A percentile compares a stretch with the other conserved stretches of the same genome.
Conservation (phyloP, 805 yeast species). For the Starmerella khaoyaiensis region DNA sequence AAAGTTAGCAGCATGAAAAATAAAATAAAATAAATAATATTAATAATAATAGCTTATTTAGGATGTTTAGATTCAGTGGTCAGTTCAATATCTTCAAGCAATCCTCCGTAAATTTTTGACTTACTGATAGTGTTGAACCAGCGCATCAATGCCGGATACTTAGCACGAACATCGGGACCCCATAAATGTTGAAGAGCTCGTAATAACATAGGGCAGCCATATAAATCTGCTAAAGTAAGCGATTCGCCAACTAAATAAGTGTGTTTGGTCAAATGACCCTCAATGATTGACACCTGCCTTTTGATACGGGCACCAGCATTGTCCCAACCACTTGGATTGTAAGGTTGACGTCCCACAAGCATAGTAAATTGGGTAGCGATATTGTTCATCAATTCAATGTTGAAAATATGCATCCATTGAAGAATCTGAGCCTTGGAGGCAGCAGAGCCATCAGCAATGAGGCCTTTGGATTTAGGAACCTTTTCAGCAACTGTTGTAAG, state of each 20-base stretch:
- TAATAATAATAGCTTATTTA: background rate
- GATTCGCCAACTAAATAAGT: conserved; percentile 63
- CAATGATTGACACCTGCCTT: conserved; percentile 20
- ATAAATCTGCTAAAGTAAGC: conserved; percentile 52
- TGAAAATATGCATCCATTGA: conserved; percentile 67
- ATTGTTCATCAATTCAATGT: conserved; percentile 46
- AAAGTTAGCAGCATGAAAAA: background rate
- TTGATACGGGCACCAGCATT: conserved; percentile 33
- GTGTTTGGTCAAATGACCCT: conserved; percentile 40
- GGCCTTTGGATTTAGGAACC: conserved; percentile 29
- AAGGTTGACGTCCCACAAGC: conserved; percentile 51
- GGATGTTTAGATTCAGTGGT: conserved; percentile 41
- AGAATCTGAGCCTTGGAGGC: conserved; percentile 42
- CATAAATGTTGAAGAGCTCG: conserved; percentile 48
- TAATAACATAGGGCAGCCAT: conserved; percentile 36
- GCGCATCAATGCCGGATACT: conserved; percentile 51
- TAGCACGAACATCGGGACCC: conserved; percentile 52
- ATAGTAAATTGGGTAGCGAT: conserved; percentile 44
- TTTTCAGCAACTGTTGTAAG: conserved; percentile 14
- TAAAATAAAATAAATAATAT: background rate
- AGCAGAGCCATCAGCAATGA: conserved; percentile 44
- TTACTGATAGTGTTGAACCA: conserved; percentile 50
- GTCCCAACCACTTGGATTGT: conserved; percentile 61
- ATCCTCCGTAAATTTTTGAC: conserved; percentile 37
- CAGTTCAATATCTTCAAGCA: conserved; percentile 42